A percentile compares a stretch with the other conserved stretches of the same genome.
phyloP scores from a whole-genome alignment of 2,329 filamentous ascomycete genomes.

The Paecilomyces variotii region DNA sequence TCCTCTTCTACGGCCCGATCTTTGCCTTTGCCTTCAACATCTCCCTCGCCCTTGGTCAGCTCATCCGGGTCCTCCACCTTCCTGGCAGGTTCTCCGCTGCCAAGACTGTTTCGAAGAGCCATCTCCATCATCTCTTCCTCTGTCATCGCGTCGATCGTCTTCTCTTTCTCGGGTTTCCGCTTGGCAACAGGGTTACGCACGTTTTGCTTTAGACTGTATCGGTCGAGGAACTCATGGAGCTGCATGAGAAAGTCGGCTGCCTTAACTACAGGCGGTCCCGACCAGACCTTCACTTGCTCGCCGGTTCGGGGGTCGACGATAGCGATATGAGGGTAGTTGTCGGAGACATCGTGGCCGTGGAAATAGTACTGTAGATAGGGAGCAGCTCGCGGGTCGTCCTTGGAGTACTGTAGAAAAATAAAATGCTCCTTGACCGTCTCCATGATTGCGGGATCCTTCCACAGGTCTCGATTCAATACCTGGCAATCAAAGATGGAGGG shows the following conservation, averaged over 20 bases:
- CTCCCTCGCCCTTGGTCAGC: constrained; percentile 60
- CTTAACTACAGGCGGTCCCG: constrained; percentile 68
- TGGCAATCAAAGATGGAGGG: constrained; percentile 91
- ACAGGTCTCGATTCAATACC: constrained; percentile 85
- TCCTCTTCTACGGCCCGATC: constrained; percentile 31
- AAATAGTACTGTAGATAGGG: constrained; percentile 93
- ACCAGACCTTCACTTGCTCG: constrained; percentile 96
- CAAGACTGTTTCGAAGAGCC: constrained; percentile 82
- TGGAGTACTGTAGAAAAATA: constrained; percentile 89
- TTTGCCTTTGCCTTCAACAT: constrained; percentile 44
- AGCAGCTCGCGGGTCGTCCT: constrained; percentile 67
- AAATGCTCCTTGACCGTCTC: constrained; percentile 87
- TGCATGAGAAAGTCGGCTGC: constrained; percentile 80
- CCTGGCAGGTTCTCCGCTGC: constrained; percentile 39
- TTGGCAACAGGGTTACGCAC: constrained; percentile 90
- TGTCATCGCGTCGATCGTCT: constrained; percentile 80
- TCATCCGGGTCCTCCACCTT: constrained; percentile 77
- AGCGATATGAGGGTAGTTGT: constrained; percentile 90
- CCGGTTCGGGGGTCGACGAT: constrained; percentile 94
- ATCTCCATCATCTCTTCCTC: constrained; percentile 97
- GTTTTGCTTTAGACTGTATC: constrained; percentile 80
- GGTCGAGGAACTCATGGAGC: constrained; percentile 90
- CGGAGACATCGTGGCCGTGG: constrained; percentile 65
- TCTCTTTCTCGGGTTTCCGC: constrained; percentile 60
- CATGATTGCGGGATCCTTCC: constrained; percentile 76